Base-by-base conservation (phyloP, 140 eudicot species). In the Flaveria floridana region DNA sequence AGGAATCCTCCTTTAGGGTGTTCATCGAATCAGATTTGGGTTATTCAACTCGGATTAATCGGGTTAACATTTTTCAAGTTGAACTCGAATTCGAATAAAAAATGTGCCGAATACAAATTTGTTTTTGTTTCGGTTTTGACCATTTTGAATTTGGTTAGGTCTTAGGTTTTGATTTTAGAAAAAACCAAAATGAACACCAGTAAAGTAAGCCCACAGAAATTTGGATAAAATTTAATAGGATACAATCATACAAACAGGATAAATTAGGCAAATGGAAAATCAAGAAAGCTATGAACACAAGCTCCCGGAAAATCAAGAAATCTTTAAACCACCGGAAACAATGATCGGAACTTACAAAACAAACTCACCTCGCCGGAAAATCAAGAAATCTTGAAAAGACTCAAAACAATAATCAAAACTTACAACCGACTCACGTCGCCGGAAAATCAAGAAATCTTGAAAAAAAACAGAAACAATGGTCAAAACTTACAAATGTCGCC, bases 371-470 rank as follows among this genome's bases (percentile, higher is more conserved):
- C 48, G 5, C 26, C 26, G 15, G 12, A 55, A n/a, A 65, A 63
- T 7, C 48, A 47, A 47, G 47, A 28, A 64, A 30, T 28, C 70
- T 28, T 64, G 70, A 61, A 64, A 64, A 64, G 25, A 64, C 3
- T 4, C 25, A 2, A 8, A 47, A 47, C 14, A 47, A 3, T 47
- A 0, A 12, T 11, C 37, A 28, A 28, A 28, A 28, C 37, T 28
- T 28, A 28, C 37, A 28, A 44, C 50, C 13, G n/a, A 64, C 21
- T 30, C 34, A 10, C 8, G 72, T 1, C 0, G 11, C 72, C 41
- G 41, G 74, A 70, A 50, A 70, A 48, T 50, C 47, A 25, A 69
- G 63, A 70, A 70, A 75, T 46, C 34, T 44, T 74, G 34, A 61
- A 46, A 59, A 23, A 14, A 44, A 13, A 2, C 56, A 9, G 77